Base-by-base conservation (phyloP, 2,329 filamentous ascomycete species). In the Diplocarpon mali region DNA sequence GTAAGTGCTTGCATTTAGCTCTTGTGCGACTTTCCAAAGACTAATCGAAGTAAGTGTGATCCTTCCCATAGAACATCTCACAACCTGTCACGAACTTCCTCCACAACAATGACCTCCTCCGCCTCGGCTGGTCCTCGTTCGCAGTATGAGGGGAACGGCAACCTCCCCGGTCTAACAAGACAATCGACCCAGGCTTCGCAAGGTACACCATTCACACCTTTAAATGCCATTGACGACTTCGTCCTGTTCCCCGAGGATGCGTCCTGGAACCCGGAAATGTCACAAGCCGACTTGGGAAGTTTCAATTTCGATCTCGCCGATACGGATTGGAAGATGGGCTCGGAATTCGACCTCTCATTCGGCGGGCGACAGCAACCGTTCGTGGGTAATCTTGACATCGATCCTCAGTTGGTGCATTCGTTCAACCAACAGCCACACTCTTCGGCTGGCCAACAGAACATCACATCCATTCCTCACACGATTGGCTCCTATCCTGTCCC, bases 161-260 rank as follows among this genome's bases (percentile, higher is more conserved):
- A 48, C 45, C 42, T 47, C 12, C 40, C 40, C 20, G 17, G 14
- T 8, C n/a, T 36, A 11, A 42, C 17, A 16, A 42, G 40, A 36
- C 40, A 30, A 20, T 42, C 40, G 7, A 47, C 49, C 29, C 45
- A 48, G 24, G 29, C 44, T 1, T 51, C 53, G 27, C 47, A 54
- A 20, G 35, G 43, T 14, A 32, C 40, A 9, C 50, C 51, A 16
- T 55, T 51, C 34, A 52, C 41, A 37, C 46, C 51, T 2, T 48
- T 45, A 29, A 54, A 53, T 39, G 31, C 52, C 3, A 57, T 60
- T 9, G 55, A 59, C 35, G 57, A 60, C 38, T 59, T 60, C 35
- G 49, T 59, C 9, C 53, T 60, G 20, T 60, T 60, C 46, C 56
- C 56, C 17, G 55, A 58, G 41, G 53, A 54, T 37, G 37, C 41